phyloP scores from a whole-genome alignment of 225 moss, liverwort and hornwort species.

The Straminergon stramineum region DNA sequence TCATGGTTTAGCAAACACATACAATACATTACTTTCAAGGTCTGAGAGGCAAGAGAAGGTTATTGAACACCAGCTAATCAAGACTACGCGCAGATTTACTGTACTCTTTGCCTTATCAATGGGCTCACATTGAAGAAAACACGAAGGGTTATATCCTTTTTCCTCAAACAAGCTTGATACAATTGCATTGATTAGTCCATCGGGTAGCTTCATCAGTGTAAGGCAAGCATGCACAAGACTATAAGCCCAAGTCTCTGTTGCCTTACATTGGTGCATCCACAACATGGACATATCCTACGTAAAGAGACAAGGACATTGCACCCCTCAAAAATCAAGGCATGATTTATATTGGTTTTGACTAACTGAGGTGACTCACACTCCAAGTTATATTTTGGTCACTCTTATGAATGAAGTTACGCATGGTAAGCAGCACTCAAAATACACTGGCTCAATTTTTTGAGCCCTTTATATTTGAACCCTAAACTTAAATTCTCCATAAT shows the following conservation, averaged over 20 bases:
- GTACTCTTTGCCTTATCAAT: background rate
- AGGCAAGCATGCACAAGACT: background rate
- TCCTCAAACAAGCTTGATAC: background rate
- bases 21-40: background rate
- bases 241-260: background rate
- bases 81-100: background rate
- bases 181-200: background rate
- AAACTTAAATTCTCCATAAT: background rate
- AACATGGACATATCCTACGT: too few species aligned
- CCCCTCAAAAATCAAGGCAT: background rate
- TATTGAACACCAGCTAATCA: background rate
- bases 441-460: background rate
- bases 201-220: background rate
- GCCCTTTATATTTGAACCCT: background rate
- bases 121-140: background rate
- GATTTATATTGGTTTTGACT: background rate
- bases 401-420: background rate
- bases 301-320: background rate
- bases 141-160: background rate
- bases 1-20: background rate
- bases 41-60: background rate
- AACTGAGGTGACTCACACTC: background rate
- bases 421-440: background rate
- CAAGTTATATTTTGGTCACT: background rate
- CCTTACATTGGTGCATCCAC: background rate